Percentiles rank a stretch among this genome's conserved stretches.
Conservation (phyloP, 208 protist species). For the Leishmania amazonensis region DNA sequence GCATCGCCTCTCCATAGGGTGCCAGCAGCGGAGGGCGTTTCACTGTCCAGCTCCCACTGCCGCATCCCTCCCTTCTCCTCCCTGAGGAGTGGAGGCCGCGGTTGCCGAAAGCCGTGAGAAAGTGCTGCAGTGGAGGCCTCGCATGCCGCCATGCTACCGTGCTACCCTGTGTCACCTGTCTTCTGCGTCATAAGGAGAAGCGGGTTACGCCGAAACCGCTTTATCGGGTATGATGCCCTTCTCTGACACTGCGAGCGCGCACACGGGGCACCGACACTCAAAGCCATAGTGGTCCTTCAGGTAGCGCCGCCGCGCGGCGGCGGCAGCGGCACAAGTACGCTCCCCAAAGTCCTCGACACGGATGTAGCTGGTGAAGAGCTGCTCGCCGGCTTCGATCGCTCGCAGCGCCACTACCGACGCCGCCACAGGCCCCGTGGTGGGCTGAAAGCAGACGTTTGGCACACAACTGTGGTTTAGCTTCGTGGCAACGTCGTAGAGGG, state of each 20-base stretch:
- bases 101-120: no score
- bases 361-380: slow-evolving; percentile 58
- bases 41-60: background rate
- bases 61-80: background rate
- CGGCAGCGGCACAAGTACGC: background rate
- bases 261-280: slow-evolving; percentile 42
- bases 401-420: slow-evolving; percentile 45
- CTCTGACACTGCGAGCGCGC: background rate
- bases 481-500: slow-evolving; percentile 46
- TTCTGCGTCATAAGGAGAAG: background rate
- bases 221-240: background rate
- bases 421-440: slow-evolving; percentile 30
- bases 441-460: slow-evolving; percentile 50
- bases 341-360: slow-evolving; percentile 26
- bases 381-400: slow-evolving; percentile 32
- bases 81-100: background rate
- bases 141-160: background rate
- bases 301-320: slow-evolving; percentile 21
- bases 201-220: no score
- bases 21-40: background rate
- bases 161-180: background rate
- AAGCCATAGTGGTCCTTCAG: slow-evolving; percentile 52
- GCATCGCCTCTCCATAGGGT: background rate
- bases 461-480: slow-evolving; percentile 71
- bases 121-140: no score